Evolutionary conservation across 768 basidiomycete species (phyloP).

Genomic region (Hysterangium stoloniferum): DNA sequence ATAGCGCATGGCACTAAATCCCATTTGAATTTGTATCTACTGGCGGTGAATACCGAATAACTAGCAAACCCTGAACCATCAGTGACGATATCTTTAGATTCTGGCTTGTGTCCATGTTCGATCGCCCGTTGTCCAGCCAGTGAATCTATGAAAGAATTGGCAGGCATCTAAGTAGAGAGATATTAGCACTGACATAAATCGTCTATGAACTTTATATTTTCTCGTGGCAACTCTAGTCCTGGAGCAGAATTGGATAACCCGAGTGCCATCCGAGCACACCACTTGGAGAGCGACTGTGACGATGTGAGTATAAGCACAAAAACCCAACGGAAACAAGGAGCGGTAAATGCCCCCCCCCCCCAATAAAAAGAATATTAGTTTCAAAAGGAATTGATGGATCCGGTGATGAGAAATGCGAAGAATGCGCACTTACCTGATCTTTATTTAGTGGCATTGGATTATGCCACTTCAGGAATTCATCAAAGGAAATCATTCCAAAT

Average conservation of each 20-base stretch:
- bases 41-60: slow-evolving; percentile 26
- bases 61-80: slow-evolving; percentile 48
- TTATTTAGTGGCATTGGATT: slow-evolving; percentile 42
- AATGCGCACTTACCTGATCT: slow-evolving; percentile 37
- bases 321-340: too few species aligned
- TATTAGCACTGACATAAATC: slow-evolving; percentile 52
- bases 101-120: neutral
- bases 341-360: too few species aligned
- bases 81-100: slow-evolving; percentile 32
- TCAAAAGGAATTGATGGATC: too few species aligned
- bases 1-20: slow-evolving; percentile 38
- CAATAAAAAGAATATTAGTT: neutral
- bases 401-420: neutral
- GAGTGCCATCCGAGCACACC: slow-evolving; percentile 52
- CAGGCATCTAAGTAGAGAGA: neutral
- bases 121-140: slow-evolving; percentile 15
- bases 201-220: slow-evolving; percentile 30
- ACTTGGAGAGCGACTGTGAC: slow-evolving; percentile 52
- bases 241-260: slow-evolving; percentile 60
- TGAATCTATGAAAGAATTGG: slow-evolving; percentile 17
- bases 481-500: slow-evolving; percentile 24
- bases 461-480: slow-evolving; percentile 46
- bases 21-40: slow-evolving; percentile 30
- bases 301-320: too few species aligned
- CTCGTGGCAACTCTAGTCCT: slow-evolving; percentile 33